Conservation (phyloP, 805 yeast genomes). For the Suhomyces sp. region DNA sequence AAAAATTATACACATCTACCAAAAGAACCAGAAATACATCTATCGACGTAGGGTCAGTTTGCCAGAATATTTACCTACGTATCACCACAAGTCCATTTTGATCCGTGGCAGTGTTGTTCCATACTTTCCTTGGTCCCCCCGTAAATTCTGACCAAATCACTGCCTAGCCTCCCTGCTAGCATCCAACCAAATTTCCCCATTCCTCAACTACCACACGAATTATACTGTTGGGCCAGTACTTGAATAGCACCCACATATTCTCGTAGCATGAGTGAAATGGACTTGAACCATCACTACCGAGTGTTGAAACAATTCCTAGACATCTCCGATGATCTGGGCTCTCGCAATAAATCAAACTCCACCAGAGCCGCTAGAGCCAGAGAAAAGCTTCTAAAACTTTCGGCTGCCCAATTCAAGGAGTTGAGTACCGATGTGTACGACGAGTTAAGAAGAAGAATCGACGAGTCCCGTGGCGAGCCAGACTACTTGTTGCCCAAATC, state of each 20-base stretch:
- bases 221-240: neutral
- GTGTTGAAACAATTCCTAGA: constrained; percentile 51
- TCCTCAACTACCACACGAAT: neutral
- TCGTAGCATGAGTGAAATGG: constrained; percentile 14
- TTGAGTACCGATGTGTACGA: constrained; percentile 93
- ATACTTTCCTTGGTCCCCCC: neutral
- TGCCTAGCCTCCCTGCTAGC: neutral
- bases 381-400: constrained; percentile 76
- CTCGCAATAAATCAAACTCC: constrained; percentile 41
- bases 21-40: neutral
- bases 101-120: neutral
- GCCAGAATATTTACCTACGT: neutral
- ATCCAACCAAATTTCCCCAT: neutral
- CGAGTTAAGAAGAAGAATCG: constrained; percentile 78
- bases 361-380: constrained; percentile 79
- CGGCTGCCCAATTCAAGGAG: constrained; percentile 81
- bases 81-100: neutral
- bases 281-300: constrained; percentile 44
- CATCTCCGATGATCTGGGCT: constrained; percentile 44
- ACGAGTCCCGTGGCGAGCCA: constrained; percentile 55
- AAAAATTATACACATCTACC: neutral
- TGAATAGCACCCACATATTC: neutral
- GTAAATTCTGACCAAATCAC: neutral
- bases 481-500: constrained; percentile 66
- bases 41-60: neutral